These are phyloP conservation scores for Paragyromitra xinjiangensis DNA, from an alignment of 495 filamentous ascomycete genomes.

Conservation along the genomic window DNA sequence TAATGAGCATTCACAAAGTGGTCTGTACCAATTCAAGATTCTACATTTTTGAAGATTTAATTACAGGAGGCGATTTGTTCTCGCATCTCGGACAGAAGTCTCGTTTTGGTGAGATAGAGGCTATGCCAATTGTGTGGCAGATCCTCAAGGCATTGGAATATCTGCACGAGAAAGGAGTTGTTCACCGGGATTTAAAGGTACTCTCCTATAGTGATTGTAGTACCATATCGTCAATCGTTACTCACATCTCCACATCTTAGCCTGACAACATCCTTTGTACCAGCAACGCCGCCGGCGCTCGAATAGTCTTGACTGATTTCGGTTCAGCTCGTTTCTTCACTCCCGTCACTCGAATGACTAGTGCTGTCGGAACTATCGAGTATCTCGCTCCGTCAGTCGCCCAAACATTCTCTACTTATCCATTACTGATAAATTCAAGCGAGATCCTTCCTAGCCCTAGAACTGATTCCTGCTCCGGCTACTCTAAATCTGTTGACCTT, in stretches of 20 bases:
- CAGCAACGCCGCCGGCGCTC: constrained; percentile 57
- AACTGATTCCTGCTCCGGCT: constrained; percentile 59
- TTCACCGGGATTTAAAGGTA: constrained; percentile 73
- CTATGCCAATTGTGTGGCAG: constrained; percentile 67
- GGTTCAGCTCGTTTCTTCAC: constrained; percentile 63
- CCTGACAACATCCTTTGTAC: constrained; percentile 75
- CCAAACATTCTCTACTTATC: neutral
- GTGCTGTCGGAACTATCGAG: constrained; percentile 67
- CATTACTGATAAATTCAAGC: constrained; percentile 13
- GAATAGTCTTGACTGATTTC: constrained; percentile 73
- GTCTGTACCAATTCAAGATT: constrained; percentile 59
- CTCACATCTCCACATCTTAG: constrained; percentile 27
- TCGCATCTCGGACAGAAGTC: constrained; percentile 66
- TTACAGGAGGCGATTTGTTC: constrained; percentile 72
- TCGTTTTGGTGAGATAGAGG: constrained; percentile 63
- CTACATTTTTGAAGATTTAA: constrained; percentile 67
- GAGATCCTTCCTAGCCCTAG: constrained; percentile 32
- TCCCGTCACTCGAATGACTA: constrained; percentile 63
- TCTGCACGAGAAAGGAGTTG: constrained; percentile 66
- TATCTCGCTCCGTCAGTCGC: constrained; percentile 70
- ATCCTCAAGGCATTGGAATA: constrained; percentile 69
- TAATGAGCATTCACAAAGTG: constrained; percentile 61
- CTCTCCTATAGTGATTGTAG: neutral
- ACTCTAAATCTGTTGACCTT: constrained; percentile 71
- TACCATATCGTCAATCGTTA: neutral